Conservation (phyloP, 208 protist genomes). For the Leishmania tropica region DNA sequence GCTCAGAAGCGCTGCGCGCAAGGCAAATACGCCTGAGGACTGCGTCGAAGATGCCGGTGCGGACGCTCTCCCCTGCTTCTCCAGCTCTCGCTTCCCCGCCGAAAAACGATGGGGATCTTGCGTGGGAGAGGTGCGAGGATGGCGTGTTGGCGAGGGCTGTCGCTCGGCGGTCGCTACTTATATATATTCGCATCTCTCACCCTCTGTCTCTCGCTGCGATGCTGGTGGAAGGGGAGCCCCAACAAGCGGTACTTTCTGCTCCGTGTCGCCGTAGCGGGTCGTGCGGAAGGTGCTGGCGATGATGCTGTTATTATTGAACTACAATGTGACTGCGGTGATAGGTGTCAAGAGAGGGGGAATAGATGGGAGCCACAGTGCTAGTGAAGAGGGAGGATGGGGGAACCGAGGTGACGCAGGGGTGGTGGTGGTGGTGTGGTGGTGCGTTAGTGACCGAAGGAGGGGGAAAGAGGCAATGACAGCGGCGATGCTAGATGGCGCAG, state of each 20-base stretch:
- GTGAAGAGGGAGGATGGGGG: neutral
- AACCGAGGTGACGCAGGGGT: neutral
- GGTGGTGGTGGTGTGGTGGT: neutral
- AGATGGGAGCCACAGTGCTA: neutral
- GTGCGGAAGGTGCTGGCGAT: neutral
- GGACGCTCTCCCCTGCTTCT: neutral
- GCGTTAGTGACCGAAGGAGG: neutral
- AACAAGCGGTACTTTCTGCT: neutral
- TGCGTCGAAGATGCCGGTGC: neutral
- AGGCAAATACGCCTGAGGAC: constrained; percentile 23
- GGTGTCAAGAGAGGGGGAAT: neutral
- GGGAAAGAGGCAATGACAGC: neutral
- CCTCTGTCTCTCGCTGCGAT: neutral
- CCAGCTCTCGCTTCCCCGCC: neutral
- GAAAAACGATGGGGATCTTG: neutral
- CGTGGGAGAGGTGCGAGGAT: neutral
- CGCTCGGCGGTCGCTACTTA: neutral
- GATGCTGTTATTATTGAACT: neutral
- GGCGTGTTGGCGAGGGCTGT: neutral
- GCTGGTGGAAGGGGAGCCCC: neutral
- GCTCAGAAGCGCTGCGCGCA: constrained; percentile 52
- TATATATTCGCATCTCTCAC: neutral
- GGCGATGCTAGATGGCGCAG: neutral
- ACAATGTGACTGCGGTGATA: neutral
- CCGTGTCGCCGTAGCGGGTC: neutral